Percentiles rank a stretch among this genome's conserved stretches.
Conservation (phyloP, 345 rosid species). For the Eucalyptus viminalis region DNA sequence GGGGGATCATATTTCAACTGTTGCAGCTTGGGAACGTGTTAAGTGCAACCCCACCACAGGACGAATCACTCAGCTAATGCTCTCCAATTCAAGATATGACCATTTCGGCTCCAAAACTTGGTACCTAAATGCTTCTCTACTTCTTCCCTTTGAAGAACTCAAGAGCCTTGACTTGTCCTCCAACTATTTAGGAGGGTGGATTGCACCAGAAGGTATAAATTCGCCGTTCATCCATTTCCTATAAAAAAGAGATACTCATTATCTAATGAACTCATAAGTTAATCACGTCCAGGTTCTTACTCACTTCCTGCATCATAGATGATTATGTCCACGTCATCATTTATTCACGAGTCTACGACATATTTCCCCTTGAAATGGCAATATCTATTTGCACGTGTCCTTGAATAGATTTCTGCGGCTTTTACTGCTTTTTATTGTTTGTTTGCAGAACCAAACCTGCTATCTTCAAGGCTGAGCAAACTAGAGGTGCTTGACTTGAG, state of each 20-base stretch:
- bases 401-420: neutral
- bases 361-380: neutral
- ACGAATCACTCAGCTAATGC: neutral
- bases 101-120: no score
- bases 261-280: neutral
- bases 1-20: neutral
- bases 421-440: no score
- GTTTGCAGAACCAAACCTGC: no score
- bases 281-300: accelerated
- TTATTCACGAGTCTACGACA: no score
- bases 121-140: neutral
- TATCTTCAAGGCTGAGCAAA: no score
- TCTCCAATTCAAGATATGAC: accelerated
- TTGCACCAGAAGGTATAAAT: neutral
- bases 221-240: no score
- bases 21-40: accelerated
- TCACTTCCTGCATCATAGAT: neutral
- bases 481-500: no score
- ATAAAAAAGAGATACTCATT: neutral
- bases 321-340: neutral
- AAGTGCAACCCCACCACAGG: neutral
- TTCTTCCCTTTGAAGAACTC: neutral
- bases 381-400: neutral
- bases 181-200: neutral
- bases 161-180: neutral